Conservation (phyloP, 2,329 filamentous ascomycete species). For the Fusarium humuli region DNA sequence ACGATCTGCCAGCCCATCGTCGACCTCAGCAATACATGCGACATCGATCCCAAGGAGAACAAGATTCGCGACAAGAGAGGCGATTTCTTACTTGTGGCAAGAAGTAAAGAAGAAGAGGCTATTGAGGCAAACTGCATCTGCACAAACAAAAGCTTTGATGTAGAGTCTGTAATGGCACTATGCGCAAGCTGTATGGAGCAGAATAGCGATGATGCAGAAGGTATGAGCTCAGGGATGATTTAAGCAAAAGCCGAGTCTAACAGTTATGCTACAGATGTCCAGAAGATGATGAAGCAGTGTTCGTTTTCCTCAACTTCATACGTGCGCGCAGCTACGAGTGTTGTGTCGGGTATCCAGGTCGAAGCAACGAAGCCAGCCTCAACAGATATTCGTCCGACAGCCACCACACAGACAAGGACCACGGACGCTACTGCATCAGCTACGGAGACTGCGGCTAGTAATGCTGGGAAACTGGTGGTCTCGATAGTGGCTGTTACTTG, state of each 20-base stretch:
- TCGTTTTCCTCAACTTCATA: background rate
- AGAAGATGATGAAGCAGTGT: slow-evolving; percentile 10
- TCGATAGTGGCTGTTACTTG: background rate
- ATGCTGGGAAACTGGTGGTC: background rate
- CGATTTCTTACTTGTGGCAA: background rate
- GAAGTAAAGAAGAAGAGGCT: background rate
- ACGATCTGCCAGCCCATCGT: slow-evolving; percentile 14
- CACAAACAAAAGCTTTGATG: background rate
- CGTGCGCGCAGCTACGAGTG: background rate
- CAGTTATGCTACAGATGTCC: background rate
- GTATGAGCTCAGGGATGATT: no score
- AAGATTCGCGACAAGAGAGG: background rate
- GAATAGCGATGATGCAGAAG: slow-evolving; percentile 1
- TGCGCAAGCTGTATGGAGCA: slow-evolving; percentile 8
- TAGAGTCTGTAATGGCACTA: background rate
- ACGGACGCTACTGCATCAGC: background rate
- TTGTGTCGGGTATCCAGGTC: slow-evolving; percentile 1
- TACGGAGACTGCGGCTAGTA: background rate
- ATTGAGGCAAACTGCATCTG: slow-evolving; percentile 5
- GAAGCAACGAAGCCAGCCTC: slow-evolving; percentile 5
- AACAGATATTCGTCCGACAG: background rate
- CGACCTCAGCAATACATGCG: slow-evolving; percentile 9
- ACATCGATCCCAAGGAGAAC: slow-evolving; percentile 10
- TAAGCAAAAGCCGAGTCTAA: no score
- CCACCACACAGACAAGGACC: background rate